phyloP scores from a whole-genome alignment of 164 flowering plant species.

The Taxillus chinensis region DNA sequence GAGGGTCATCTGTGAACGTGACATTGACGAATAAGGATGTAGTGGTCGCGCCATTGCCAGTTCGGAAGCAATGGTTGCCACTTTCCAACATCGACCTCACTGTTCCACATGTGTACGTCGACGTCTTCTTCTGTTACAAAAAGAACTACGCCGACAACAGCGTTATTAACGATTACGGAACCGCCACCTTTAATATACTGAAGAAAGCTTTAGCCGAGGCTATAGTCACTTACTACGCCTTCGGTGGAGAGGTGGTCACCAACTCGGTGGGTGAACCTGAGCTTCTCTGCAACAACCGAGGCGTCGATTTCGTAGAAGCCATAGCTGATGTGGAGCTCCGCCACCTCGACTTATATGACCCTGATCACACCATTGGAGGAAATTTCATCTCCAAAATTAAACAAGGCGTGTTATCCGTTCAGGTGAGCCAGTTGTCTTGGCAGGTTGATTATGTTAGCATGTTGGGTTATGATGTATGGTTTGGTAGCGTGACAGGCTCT shows the following conservation, averaged over 20 bases:
- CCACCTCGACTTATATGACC: constrained; percentile 25
- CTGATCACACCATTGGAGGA: constrained; percentile 29
- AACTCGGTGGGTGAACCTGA: constrained; percentile 35
- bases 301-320: constrained; percentile 36
- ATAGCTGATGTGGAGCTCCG: constrained; percentile 26
- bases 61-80: constrained; percentile 8
- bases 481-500: too few species aligned
- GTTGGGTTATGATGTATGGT: too few species aligned
- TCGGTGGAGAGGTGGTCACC: constrained; percentile 32
- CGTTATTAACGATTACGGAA: neutral
- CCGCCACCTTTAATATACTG: constrained; percentile 11
- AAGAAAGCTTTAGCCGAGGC: constrained; percentile 31
- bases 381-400: constrained; percentile 28
- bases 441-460: too few species aligned
- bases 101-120: constrained; percentile 31
- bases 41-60: neutral
- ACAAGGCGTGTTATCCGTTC: constrained; percentile 26
- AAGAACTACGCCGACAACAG: constrained; percentile 5
- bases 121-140: constrained; percentile 35
- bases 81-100: constrained; percentile 42
- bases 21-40: neutral
- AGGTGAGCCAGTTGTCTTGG: constrained; percentile 1
- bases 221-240: constrained; percentile 29
- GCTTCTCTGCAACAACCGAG: constrained; percentile 31
- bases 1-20: neutral